Percentiles rank a stretch among this genome's conserved stretches.
Evolutionary conservation across 2,329 filamentous ascomycete species (phyloP).

Genomic region (Colletotrichum lindemuthianum): DNA sequence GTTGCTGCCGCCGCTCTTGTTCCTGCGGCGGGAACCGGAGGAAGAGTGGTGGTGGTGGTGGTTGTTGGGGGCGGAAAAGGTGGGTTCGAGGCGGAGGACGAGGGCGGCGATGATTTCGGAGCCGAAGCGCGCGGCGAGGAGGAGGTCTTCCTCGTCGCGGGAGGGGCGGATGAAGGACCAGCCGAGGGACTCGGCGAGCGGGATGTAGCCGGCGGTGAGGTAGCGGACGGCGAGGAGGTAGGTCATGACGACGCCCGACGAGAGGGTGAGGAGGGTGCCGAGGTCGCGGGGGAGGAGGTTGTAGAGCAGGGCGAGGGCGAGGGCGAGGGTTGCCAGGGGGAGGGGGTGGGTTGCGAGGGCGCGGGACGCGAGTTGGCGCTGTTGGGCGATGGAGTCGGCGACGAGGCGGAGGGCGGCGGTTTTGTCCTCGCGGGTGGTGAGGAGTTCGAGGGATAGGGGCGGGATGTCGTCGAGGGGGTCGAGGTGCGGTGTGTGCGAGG

Average conservation of each 20-base stretch:
- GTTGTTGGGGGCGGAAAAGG: slow-evolving; percentile 25
- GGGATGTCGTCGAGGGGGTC: slow-evolving; percentile 63
- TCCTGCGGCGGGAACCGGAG: slow-evolving; percentile 43
- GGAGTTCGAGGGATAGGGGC: slow-evolving; percentile 69
- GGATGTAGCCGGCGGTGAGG: slow-evolving; percentile 69
- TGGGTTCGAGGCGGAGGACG: slow-evolving; percentile 72
- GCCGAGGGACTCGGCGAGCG: slow-evolving; percentile 67
- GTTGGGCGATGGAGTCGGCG: slow-evolving; percentile 84
- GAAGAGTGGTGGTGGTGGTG: not conserved
- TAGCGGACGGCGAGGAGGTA: slow-evolving; percentile 71
- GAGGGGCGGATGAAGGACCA: slow-evolving; percentile 69
- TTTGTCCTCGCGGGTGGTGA: slow-evolving; percentile 67
- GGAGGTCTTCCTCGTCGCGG: slow-evolving; percentile 58
- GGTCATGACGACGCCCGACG: slow-evolving; percentile 70
- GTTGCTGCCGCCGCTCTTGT: slow-evolving; percentile 45
- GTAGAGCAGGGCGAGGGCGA: slow-evolving; percentile 55
- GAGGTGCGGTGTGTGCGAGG: slow-evolving; percentile 48
- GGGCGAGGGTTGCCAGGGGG: slow-evolving; percentile 58
- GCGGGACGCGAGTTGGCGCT: slow-evolving; percentile 74
- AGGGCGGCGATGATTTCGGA: slow-evolving; percentile 76
- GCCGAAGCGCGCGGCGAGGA: slow-evolving; percentile 75
- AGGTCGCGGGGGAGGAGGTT: slow-evolving; percentile 62
- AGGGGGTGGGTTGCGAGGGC: slow-evolving; percentile 72
- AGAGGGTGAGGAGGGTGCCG: slow-evolving; percentile 65
- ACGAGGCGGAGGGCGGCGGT: slow-evolving; percentile 76